phyloP scores from a whole-genome alignment of 1,139 yeast genomes.

The Debaryomyces robertsiae region DNA sequence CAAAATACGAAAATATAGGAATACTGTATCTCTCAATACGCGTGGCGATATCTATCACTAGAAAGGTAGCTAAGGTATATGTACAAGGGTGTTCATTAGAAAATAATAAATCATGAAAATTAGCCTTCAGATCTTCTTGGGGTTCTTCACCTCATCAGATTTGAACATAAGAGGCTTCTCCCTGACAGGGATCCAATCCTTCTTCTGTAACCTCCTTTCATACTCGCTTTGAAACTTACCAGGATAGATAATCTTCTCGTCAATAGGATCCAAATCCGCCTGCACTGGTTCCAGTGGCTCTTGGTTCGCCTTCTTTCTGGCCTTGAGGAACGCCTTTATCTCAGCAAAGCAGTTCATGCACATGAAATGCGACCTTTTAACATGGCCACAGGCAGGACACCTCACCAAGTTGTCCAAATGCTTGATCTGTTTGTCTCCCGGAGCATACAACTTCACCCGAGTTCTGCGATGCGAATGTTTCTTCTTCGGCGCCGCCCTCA shows the following conservation, averaged over 20 bases:
- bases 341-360: constrained; percentile 93
- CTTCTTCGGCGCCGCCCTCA: constrained; percentile 91
- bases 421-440: constrained; percentile 80
- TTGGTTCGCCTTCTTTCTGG: constrained; percentile 46
- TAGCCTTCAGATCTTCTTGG: constrained; percentile 2
- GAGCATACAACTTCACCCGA: constrained; percentile 78
- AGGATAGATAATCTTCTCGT: constrained; percentile 72
- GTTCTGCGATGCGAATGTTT: constrained; percentile 84
- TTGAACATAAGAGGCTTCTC: constrained; percentile 38
- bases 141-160: constrained; percentile 13
- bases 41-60: constrained; percentile 3
- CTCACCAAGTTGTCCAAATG: constrained; percentile 75
- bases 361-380: constrained; percentile 83
- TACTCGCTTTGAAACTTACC: constrained; percentile 58
- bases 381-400: constrained; percentile 95
- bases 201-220: constrained; percentile 46
- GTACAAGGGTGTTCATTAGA: constrained; percentile 5
- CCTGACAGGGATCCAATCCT: constrained; percentile 65
- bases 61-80: constrained; percentile 5
- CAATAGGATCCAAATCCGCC: constrained; percentile 60
- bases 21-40: too few relatives aligned
- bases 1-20: too few relatives aligned
- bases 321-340: constrained; percentile 69
- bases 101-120: not conserved
- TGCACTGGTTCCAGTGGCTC: constrained; percentile 33